Evolutionary conservation across 2,329 filamentous ascomycete species (phyloP), one percentile per base, ranked within the genome.

Genomic region (Microdochium trichocladiopsis): DNA sequence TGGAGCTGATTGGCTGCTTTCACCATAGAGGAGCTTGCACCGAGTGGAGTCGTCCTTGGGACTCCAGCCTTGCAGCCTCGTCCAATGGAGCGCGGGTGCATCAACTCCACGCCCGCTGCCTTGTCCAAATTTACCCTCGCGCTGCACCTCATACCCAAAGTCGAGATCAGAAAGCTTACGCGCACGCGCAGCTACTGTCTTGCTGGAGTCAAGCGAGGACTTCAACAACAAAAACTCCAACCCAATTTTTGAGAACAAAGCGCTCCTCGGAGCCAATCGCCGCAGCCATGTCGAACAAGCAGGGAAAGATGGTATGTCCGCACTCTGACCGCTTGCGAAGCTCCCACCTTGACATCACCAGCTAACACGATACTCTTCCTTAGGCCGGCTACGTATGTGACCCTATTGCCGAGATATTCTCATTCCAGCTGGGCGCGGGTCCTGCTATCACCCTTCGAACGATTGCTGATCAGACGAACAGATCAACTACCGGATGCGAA

Each of bases 401-500:
- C 53, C 57, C 60, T 54, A 53, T 69, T 23, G 18, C 48, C 10
- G 14, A 18, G 18, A 11, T 24, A 6, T 12, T 23, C 47, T 25
- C 24, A 24, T 21, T 24, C 21, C 11, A n/a, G n/a, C n/a, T n/a
- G n/a, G n/a, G n/a, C n/a, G n/a, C n/a, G n/a, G 53, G 47, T 48
- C 33, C 23, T 41, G 24, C 58, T 58, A n/a, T n/a, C 28, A 14
- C 8, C 28, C 8, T 8, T 51, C 16, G 47, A 24, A 24, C 48
- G 51, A 49, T 48, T 52, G 57, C 63, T 70, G 57, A 68, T 60
- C 16, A 25, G 45, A 52, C 57, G 57, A 63, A 53, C 67, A 97
- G 94, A 95, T 99, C 81, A 97, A 99, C 78, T 97, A 95, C 80
- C 90, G 93, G 73, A 97, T 99, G 92, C 87, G 93, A 69, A 87